Base-by-base conservation (phyloP, 1,284 basidiomycete species). In the Cronartium quercuum region DNA sequence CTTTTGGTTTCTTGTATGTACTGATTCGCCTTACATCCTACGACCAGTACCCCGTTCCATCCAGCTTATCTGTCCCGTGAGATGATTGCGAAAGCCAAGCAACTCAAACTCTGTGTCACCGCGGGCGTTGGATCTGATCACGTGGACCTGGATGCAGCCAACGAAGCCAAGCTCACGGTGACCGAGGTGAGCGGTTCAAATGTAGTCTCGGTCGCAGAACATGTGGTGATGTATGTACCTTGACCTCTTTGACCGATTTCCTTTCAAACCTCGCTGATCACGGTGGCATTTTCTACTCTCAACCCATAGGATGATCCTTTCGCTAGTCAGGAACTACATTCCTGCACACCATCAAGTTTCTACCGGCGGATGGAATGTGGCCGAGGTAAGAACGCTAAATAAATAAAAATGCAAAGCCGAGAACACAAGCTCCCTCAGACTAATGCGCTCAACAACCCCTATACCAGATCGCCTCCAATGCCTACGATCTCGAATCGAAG, bases 61-160 rank as follows among this genome's bases (percentile, higher is more conserved):
- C 91, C 91, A 63, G 92, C 89, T 77, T 95, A 96, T 83, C 87
- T 94, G 76, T 94, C 91, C 6, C 85, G 84, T 51, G 91, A 94
- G 9, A 84, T 94, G 76, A 83, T 95, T 78, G 85, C 79, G 61
- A 84, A 91, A 86, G 91, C 94, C 44, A 89, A 89, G 83, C 94
- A 95, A 80, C 87, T 98, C 80, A 95, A 94, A 84, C 83, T 95
- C 77, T 92, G 90, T 80, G 87, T 96, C 80, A 97, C 94, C 10
- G 94, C 94, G 68, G 94, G 94, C 83, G 93, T 97, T 63, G 93
- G 93, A 13, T 94, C 91, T 40, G 94, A 95, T 78, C 91, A 93
- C 83, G 88, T 96, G 80, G 92, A 96, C 82, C 86, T 96, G 71
- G 89, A 94, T 80, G 90, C 90, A 34, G 91, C 91, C 65, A 92